These are phyloP conservation scores for Arachis stenosperma DNA, from an alignment of 306 rosid species.

Conservation along the genomic window DNA sequence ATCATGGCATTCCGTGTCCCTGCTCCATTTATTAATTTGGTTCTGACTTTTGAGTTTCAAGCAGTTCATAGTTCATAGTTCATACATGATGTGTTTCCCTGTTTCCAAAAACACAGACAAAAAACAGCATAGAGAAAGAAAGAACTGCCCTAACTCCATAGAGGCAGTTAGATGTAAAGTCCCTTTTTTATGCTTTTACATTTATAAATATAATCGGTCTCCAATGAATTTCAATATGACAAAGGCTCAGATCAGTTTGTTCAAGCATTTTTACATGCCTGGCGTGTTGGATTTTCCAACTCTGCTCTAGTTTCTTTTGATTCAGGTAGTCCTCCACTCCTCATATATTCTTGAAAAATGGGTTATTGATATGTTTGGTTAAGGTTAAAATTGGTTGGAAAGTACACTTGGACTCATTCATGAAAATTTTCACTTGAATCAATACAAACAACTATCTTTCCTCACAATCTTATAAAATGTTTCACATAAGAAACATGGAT, in stretches of 20 bases:
- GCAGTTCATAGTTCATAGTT: conserved; percentile 19
- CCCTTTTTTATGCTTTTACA: conserved; percentile 2
- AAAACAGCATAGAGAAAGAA: conserved; percentile 34
- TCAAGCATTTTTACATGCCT: not conserved
- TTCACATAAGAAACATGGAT: no score
- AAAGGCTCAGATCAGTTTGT: not conserved
- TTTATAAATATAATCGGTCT: conserved; percentile 10
- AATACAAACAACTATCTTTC: no score
- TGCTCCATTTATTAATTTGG: conserved; percentile 1
- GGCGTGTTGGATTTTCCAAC: not conserved
- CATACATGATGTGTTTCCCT: not conserved
- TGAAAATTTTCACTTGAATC: no score
- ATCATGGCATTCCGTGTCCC: conserved; percentile 11
- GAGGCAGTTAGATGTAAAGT: conserved; percentile 38
- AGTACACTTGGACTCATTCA: no score
- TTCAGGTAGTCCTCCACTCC: no score
- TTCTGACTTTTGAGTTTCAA: conserved; percentile 28
- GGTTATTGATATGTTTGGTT: no score
- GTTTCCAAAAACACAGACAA: not conserved
- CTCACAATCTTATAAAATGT: no score
- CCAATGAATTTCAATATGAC: conserved; percentile 30
- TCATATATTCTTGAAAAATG: no score
- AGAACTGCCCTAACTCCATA: conserved; percentile 16
- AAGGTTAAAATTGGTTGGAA: no score
- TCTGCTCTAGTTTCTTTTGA: no score